Conservation (phyloP, 768 basidiomycete genomes). For the Leccinum aurantiacum region DNA sequence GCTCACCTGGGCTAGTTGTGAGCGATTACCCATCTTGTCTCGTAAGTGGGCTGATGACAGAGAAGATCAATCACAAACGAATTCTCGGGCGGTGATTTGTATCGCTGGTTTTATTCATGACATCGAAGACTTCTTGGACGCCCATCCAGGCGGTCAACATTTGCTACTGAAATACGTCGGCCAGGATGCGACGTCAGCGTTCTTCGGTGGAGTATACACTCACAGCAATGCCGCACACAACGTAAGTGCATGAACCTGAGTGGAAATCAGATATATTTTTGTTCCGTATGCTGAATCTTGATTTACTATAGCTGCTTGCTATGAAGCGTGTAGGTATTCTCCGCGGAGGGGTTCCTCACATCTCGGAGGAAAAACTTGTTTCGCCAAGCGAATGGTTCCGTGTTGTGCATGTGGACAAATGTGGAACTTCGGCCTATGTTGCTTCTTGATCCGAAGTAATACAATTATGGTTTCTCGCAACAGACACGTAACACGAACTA, state of each 20-base stretch:
- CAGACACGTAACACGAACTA: neutral
- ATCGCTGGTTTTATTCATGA: constrained; percentile 4
- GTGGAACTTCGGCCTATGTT: neutral
- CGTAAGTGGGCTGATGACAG: neutral
- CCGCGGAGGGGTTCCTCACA: neutral
- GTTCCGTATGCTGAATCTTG: neutral
- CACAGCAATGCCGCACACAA: constrained; percentile 6
- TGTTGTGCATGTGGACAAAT: neutral
- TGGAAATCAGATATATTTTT: neutral
- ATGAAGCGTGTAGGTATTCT: constrained; percentile 10
- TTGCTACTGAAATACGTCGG: constrained; percentile 3
- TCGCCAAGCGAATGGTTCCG: constrained; percentile 4
- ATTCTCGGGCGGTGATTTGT: neutral
- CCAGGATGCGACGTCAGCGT: constrained; percentile 4
- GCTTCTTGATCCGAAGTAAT: neutral
- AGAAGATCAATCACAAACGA: constrained; percentile 1
- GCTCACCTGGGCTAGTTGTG: constrained; percentile 2
- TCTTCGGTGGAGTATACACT: constrained; percentile 7
- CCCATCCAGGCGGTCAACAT: constrained; percentile 1
- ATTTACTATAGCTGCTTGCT: neutral
- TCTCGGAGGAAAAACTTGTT: constrained; percentile 3
- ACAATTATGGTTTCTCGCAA: neutral
- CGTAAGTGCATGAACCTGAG: neutral
- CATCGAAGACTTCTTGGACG: neutral
- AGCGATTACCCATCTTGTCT: neutral